Evolutionary conservation across 129 eudicot genomes (phyloP), one percentile per base, ranked within the genome.

Genomic region (Logfia minima): DNA sequence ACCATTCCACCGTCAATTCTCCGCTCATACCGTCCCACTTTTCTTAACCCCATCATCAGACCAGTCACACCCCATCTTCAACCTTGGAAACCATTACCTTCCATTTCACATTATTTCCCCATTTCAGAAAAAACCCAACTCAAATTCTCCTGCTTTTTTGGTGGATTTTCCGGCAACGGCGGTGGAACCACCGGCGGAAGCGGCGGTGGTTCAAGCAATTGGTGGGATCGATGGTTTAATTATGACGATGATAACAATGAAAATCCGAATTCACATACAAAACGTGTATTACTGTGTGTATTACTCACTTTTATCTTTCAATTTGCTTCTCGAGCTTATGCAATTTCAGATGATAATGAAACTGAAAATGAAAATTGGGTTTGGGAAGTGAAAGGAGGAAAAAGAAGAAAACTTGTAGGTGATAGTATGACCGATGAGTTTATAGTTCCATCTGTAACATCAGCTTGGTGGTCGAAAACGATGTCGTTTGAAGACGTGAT

Each of bases 351-450:
- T 1, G 26, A 76, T 29, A 66, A 17, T 21, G 63, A 4, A 6
- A 52, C 3, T 5, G 75, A 35, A 9, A 63, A 81, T 32, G 87
- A 72, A 22, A 85, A 79, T 8, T 85, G 80, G 24, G 79, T 93
- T 4, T 88, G 84, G 85, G 93, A 90, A 78, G 80, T 90, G 24
- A 90, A 79, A 77, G 98, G 97, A 56, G 94, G 97, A 18, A 87
- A 84, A 74, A 48, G 78, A 64, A 80, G 77, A 9, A 87, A 85
- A 84, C 90, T 93, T 37, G 60, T 90, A 21, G 85, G 91, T 17
- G 96, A 93, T 35, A 52, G 73, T 26, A 5, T 76, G 2, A 84
- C 74, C 26, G 97, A 94, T 64, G 89, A 81, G 72, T 94, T 94
- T 83, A 73, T 94, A n/a, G 83, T 85, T 73, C 82, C 86, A 26